phyloP scores from a whole-genome alignment of 1,139 yeast genomes.

The Blastobotrys buckinghamii region DNA sequence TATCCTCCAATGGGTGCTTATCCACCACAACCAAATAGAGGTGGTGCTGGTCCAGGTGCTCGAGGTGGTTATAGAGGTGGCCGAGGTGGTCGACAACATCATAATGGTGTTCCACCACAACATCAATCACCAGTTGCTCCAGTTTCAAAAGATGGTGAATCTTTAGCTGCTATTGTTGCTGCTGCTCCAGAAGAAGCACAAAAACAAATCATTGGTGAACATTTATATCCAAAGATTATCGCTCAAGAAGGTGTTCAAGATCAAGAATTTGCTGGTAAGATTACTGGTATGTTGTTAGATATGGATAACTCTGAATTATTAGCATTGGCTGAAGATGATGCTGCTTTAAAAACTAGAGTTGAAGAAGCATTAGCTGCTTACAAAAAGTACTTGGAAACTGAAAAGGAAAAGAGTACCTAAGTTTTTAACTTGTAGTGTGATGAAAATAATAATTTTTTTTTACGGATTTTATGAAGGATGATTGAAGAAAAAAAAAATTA shows the following conservation, averaged over 20 bases:
- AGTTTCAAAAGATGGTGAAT: conserved; percentile 20
- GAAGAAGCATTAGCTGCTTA: conserved; percentile 89
- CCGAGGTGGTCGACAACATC: conserved; percentile 21
- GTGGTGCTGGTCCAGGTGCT: conserved; percentile 21
- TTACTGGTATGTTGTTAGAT: conserved; percentile 98
- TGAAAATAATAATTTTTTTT: background rate
- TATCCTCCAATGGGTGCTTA: conserved; percentile 72
- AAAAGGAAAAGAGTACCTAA: conserved; percentile 15
- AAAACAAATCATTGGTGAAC: conserved; percentile 97
- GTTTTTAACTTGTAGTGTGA: background rate
- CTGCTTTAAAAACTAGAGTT: conserved; percentile 83
- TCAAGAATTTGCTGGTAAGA: conserved; percentile 96
- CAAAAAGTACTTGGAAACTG: conserved; percentile 32
- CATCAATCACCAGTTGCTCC: conserved; percentile 19
- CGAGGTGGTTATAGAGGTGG: conserved; percentile 35
- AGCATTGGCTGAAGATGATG: conserved; percentile 78
- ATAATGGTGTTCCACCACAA: conserved; percentile 14
- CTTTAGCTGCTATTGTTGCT: conserved; percentile 34
- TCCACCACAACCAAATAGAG: conserved; percentile 17
- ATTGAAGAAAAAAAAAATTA: background rate
- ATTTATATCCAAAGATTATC: conserved; percentile 89
- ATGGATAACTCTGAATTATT: conserved; percentile 90
- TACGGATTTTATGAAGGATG: background rate
- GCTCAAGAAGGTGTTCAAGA: conserved; percentile 80
- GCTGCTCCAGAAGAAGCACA: conserved; percentile 68